Base-by-base conservation (phyloP, 1,139 yeast species). In the Hyphopichia fennica region DNA sequence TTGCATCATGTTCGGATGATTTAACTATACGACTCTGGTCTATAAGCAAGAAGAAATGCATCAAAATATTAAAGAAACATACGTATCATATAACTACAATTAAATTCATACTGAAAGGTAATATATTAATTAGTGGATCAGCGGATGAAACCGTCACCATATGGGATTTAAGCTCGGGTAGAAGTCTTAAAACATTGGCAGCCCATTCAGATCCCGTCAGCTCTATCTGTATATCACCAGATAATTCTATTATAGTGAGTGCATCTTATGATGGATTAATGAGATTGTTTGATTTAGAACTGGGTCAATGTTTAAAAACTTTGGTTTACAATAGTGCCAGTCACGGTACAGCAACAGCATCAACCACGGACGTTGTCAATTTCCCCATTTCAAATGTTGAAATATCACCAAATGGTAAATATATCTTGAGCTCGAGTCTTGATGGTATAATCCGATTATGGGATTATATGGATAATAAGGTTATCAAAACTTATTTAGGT, bases 191-290 rank as follows among this genome's bases (percentile, higher is more conserved):
- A 55, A 88, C 95, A 0, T 68, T 93, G 43, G 88, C 96, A 15
- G 98, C 99, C 0, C 99, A 93, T 61, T 81, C 96, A 0, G 98
- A 90, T 52, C 96, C 98, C 0, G 87, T 93, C 1, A 82, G 88
- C 37, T 76, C 88, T 0, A 70, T 91, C 1, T 82, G 87, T 50
- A 67, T 93, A 41, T 74, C 82, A 2, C 84, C 83, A 41, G 99
- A 93, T 56, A 87, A 93, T 38, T 78, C 96, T 0, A 79, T 95
- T 31, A 77, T 93, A 15, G 87, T 84, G 3, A 86, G 96, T 49
- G 95, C 95, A 0, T 86, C 96, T 3, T 87, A 85, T 57, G 99
- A 93, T 62, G 99, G 99, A 3, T 70, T 87, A 47, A 82, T 88
- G 79, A 72, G 99, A 42, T 66, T 93, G 29, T 93, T 95, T 71